Evolutionary conservation across 495 filamentous ascomycete species (phyloP).

Genomic region (Saxophila tyrrhenica): DNA sequence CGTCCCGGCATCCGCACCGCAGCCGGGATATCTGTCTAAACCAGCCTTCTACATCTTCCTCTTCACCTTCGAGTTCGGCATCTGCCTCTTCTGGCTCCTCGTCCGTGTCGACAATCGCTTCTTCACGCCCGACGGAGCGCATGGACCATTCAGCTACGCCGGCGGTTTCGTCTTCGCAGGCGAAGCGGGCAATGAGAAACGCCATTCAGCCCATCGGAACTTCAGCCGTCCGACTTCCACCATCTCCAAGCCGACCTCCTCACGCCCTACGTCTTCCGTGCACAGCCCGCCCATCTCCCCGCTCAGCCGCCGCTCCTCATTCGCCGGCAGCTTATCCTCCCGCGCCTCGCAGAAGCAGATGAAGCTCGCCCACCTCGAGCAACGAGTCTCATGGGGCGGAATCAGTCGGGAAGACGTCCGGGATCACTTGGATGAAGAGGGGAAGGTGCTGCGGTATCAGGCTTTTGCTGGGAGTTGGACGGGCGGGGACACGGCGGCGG

Average conservation of each 20-base stretch:
- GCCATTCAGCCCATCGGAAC: background rate
- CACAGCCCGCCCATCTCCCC: background rate
- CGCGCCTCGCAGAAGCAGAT: background rate
- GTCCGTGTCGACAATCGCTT: conserved; percentile 30
- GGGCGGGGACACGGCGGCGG: background rate
- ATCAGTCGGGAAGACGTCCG: background rate
- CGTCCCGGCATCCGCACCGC: conserved; percentile 38
- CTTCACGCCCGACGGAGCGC: conserved; percentile 28
- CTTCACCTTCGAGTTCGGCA: conserved; percentile 28
- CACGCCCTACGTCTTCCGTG: background rate
- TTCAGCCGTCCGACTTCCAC: background rate
- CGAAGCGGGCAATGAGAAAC: conserved; percentile 19
- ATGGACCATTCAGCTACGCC: conserved; percentile 22
- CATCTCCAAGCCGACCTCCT: background rate
- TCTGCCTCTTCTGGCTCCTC: conserved; percentile 24
- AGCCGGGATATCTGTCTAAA: conserved; percentile 53
- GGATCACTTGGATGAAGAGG: background rate
- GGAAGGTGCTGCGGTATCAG: background rate
- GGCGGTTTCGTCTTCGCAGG: conserved; percentile 20
- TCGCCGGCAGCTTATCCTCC: background rate
- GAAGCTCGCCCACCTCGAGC: background rate
- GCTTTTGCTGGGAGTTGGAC: background rate
- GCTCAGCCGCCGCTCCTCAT: background rate
- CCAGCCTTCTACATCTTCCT: conserved; percentile 43
- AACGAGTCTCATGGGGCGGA: background rate